Percentiles rank a stretch among this genome's conserved stretches.
These are phyloP conservation scores for Persicaria tinctoria DNA, from an alignment of 148 eudicot species.

Conservation along the genomic window DNA sequence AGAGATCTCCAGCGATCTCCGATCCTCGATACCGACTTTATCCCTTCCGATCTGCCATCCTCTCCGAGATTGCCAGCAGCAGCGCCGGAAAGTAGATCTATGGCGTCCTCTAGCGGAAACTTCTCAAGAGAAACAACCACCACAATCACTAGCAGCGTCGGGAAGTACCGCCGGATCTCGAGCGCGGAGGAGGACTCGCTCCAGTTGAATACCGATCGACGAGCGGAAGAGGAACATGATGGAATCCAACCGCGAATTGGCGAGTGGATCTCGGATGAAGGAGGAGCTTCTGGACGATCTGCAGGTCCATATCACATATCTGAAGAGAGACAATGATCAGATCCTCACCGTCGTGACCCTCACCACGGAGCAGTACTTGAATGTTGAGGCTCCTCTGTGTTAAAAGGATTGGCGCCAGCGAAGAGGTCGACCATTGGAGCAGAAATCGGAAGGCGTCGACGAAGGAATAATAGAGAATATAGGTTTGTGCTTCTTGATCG, in stretches of 20 bases:
- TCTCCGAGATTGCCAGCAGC: too few relatives aligned
- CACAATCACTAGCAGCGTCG: conserved; percentile 29
- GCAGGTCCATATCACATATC: conserved; percentile 28
- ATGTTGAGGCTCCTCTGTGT: too few relatives aligned
- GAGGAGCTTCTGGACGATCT: conserved; percentile 67
- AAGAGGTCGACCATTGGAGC: too few relatives aligned
- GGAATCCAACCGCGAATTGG: conserved; percentile 76
- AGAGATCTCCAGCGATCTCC: too few relatives aligned
- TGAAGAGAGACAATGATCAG: conserved; percentile 38
- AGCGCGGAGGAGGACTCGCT: conserved; percentile 37
- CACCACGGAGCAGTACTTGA: conserved; percentile 36
- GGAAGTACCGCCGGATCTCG: conserved; percentile 20
- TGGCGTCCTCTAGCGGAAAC: conserved; percentile 14
- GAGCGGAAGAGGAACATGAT: conserved; percentile 64
- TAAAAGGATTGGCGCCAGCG: too few relatives aligned
- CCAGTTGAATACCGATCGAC: conserved; percentile 32
- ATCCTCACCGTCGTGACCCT: conserved; percentile 25
- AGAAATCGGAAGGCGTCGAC: too few relatives aligned
- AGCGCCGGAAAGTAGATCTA: neutral
- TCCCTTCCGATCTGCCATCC: too few relatives aligned
- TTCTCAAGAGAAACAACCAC: conserved; percentile 54
- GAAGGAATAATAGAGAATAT: too few relatives aligned
- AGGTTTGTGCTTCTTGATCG: too few relatives aligned
- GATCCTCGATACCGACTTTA: too few relatives aligned
- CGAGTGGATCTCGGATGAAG: conserved; percentile 61